Base-by-base conservation (phyloP, 805 yeast species). In the Candida ulmi region DNA sequence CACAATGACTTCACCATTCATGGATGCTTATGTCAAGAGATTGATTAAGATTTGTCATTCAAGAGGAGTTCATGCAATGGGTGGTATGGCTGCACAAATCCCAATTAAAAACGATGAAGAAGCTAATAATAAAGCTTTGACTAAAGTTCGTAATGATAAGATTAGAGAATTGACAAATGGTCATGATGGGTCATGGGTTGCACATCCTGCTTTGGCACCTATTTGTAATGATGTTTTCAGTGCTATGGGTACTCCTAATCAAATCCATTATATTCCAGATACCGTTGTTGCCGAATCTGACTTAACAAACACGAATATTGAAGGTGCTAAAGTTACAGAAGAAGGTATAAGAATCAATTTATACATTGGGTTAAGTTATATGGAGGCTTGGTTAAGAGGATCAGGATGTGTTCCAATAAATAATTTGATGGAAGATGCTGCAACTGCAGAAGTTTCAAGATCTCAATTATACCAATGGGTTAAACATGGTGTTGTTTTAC, bases 71-170 rank as follows among this genome's bases (percentile, higher is more conserved):
- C 90, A 83, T 55, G 91, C 93, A 17, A 81, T 84, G 79, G 95
- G 95, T 52, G 95, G 95, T 50, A 84, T 84, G 95, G 91, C 93
- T 49, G 91, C 91, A 6, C 85, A 83, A 49, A 83, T 84, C 52
- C 93, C 93, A 46, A 84, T 83, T 64, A 83, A 83, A 62, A 72
- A 77, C 45, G 88, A 84, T 52, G 70, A 71, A 26, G 75, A 63
- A 37, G 76, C 79, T 42, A 83, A 84, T 63, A 66, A 69, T 32
- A 63, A 66, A 36, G 91, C 90, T 7, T 71, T 84, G 78, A 75
- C 71, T 34, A 82, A 82, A 50, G 93, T 84, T 36, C 74, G 76
- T 50, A 74, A 69, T 57, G 95, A 84, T 62, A 84, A 84, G 62
- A 72, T 80, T 48, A 69, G 93, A 54, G 95, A 84, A 62, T 81